phyloP scores from a whole-genome alignment of 2,329 filamentous ascomycete genomes.

The Colletotrichum sidae region DNA sequence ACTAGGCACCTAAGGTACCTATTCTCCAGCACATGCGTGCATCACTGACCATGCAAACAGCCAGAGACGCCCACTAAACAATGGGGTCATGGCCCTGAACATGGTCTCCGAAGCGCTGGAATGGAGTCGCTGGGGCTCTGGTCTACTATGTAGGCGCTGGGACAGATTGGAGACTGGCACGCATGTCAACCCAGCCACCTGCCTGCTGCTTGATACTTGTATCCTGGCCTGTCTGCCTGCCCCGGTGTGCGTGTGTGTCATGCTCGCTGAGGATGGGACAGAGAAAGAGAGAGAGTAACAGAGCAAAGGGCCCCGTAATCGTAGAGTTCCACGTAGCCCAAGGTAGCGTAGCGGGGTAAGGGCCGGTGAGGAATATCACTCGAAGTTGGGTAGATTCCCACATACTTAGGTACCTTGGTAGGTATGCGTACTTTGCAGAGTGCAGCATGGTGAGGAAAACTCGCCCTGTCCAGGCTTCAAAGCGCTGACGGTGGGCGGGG shows the following conservation, averaged over 20 bases:
- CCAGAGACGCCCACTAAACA: slow-evolving; percentile 4
- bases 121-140: slow-evolving; percentile 14
- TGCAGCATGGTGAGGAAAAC: too few relatives aligned
- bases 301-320: too few relatives aligned
- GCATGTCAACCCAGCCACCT: neutral
- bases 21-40: too few relatives aligned
- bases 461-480: too few relatives aligned
- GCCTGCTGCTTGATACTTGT: neutral
- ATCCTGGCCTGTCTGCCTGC: slow-evolving; percentile 2
- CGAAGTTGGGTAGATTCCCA: neutral
- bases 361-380: slow-evolving; percentile 13
- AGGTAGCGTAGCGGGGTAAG: slow-evolving; percentile 6
- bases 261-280: too few relatives aligned
- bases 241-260: neutral
- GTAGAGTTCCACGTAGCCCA: neutral
- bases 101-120: slow-evolving; percentile 24
- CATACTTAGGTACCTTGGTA: too few relatives aligned
- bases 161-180: slow-evolving; percentile 3
- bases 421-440: too few relatives aligned
- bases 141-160: slow-evolving; percentile 9
- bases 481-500: slow-evolving; percentile 5
- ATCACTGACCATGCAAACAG: too few relatives aligned
- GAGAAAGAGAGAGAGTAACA: too few relatives aligned
- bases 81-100: slow-evolving; percentile 17
- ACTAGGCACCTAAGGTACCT: too few relatives aligned